A percentile compares a stretch with the other conserved stretches of the same genome.
phyloP scores from a whole-genome alignment of 2,329 filamentous ascomycete species.

The Aspergillus proliferans region DNA sequence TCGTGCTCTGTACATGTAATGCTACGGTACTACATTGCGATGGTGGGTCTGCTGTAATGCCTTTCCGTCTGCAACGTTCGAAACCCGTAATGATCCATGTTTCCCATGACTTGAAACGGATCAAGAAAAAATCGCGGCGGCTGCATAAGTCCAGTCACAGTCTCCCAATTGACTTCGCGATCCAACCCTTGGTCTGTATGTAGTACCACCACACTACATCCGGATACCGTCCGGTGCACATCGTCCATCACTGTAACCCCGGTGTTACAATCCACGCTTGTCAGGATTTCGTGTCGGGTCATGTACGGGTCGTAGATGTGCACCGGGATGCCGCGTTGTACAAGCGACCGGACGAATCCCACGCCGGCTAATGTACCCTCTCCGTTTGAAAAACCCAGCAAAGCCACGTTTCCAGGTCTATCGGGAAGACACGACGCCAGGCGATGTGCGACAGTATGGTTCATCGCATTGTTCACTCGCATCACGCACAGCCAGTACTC shows the following conservation, averaged over 20 bases:
- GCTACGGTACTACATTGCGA: too few species aligned
- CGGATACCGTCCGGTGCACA: not conserved
- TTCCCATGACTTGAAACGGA: not conserved
- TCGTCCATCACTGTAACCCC: not conserved
- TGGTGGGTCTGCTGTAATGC: too few species aligned
- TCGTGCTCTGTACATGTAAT: too few species aligned
- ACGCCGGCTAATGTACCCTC: not conserved
- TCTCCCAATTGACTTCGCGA: not conserved
- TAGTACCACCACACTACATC: not conserved
- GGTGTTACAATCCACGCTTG: not conserved
- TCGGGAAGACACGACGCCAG: not conserved
- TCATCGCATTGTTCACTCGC: conserved; percentile 8
- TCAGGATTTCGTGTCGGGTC: not conserved
- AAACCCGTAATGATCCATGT: not conserved
- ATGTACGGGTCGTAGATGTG: not conserved
- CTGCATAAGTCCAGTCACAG: not conserved
- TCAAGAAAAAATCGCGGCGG: not conserved
- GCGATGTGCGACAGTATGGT: not conserved
- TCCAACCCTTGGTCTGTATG: not conserved
- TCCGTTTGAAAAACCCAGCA: not conserved
- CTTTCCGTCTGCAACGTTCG: not conserved
- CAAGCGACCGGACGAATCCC: not conserved
- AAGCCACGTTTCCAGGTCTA: not conserved
- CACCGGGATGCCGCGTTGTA: not conserved
- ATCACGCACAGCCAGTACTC: conserved; percentile 14